Base-by-base conservation (phyloP, 2,329 filamentous ascomycete genomes). In the Geosmithia putterillii region DNA sequence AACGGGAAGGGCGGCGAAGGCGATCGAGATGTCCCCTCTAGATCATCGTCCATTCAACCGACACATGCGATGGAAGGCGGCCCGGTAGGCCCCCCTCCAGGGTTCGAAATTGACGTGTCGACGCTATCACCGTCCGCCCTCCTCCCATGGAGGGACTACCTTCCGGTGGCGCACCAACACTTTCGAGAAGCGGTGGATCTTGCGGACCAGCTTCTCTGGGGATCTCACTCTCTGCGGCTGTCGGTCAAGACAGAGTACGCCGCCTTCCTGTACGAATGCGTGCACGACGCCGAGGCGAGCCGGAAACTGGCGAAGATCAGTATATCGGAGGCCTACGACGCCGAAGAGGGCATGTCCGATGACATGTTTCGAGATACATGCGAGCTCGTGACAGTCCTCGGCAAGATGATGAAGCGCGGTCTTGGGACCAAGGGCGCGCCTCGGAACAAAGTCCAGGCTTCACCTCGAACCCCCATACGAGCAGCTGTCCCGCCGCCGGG, bases 361-460 rank as follows among this genome's bases (percentile, higher is more conserved):
- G 87, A 94, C 51, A 94, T 92, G 69, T 98, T 95, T 57, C 79
- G 84, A 50, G 92, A 96, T 59, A 87, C 89, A 0, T 88, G 87
- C 45, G 84, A 90, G 54, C 72, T 95, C 12, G 89, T 96, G 8
- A 83, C 84, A 1, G 81, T 92, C 0, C 62, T 96, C 1, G 87
- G 86, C 7, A 86, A 82, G 55, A 92, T 95, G 81, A 86, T 89
- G 74, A 89, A 84, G 63, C 76, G 87, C 41, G 83, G 83, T 2
- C 58, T 79, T 3, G 65, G 62, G 5, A 59, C 63, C 3, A 62
- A 52, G 46, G 60, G 60, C 21, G 59, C 60, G 4, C 25, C 49
- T 15, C 52, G 45, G 36, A 58, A 53, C 42, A 66, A 60, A 45
- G 58, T 52, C n/a, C 51, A 57, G 25, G 54, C 44, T 19, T 57